Percentiles rank a stretch among this genome's conserved stretches.
Evolutionary conservation across 306 rosid genomes (phyloP).

Genomic region (Lotus japonicus): DNA sequence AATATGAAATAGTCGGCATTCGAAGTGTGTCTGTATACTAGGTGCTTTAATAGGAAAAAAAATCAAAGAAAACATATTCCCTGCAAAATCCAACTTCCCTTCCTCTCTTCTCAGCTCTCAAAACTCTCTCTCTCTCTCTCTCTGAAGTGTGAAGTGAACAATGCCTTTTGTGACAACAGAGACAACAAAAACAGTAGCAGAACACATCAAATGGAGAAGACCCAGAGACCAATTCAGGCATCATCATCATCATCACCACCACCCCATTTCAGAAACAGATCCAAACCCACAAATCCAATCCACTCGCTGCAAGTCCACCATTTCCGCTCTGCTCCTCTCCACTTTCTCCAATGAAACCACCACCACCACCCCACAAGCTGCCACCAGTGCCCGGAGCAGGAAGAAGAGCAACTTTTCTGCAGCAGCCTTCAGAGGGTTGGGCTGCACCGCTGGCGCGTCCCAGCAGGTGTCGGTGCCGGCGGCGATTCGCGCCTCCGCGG

Average conservation of each 20-base stretch:
- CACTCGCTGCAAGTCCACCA: slow-evolving; percentile 68
- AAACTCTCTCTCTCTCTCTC: not conserved
- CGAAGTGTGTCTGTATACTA: too few species aligned
- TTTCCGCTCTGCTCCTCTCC: slow-evolving; percentile 77
- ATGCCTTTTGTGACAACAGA: slow-evolving; percentile 45
- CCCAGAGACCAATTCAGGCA: slow-evolving; percentile 55
- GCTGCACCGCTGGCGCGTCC: slow-evolving; percentile 72
- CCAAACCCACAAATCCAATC: slow-evolving; percentile 63
- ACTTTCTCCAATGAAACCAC: slow-evolving; percentile 48
- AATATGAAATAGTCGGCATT: too few species aligned
- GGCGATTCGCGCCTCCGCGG: slow-evolving; percentile 79
- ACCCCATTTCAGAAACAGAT: slow-evolving; percentile 60
- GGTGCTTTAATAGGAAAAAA: too few species aligned
- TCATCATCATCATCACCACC: slow-evolving; percentile 1
- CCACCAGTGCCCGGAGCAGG: slow-evolving; percentile 10
- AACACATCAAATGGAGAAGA: slow-evolving; percentile 56
- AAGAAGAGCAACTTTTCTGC: slow-evolving; percentile 70
- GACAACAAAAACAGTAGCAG: slow-evolving; percentile 17
- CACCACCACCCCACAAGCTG: not conserved
- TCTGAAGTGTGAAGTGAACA: not conserved
- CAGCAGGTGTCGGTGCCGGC: slow-evolving; percentile 89
- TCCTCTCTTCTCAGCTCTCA: not conserved
- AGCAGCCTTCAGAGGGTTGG: slow-evolving; percentile 63
- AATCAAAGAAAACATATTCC: not conserved
- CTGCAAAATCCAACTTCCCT: not conserved